Evolutionary conservation across 257 asterid genomes (phyloP), one percentile per base, ranked within the genome.

Genomic region (Solanum boliviense): DNA sequence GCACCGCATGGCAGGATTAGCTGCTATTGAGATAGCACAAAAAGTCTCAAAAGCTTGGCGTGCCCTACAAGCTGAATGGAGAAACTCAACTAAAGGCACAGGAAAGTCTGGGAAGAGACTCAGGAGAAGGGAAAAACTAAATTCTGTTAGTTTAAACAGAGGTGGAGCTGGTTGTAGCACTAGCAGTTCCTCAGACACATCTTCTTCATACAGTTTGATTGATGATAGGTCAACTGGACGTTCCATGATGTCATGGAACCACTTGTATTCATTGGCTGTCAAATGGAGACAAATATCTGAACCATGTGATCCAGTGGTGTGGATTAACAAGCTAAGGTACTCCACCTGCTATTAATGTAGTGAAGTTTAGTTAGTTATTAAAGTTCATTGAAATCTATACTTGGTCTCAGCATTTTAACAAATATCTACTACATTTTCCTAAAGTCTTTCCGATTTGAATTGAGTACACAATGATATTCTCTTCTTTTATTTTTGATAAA

Each of bases 151-250:
- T 93, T 94, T 93, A 89, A 97, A 97, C 92, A 95, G 99, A 92
- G 99, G 99, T 87, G 99, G 99, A 82, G 98, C 99, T 39, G 99
- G 99, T 89, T 97, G 99, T 91, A 97, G 96, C 91, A 95, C 98
- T 73, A 95, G 98, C 93, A 93, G 97, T 88, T 89, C 92, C 58
- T 89, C 92, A 62, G 99, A 97, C 88, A 76, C 93, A 90, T 89
- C 98, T 32, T 75, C 92, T 89, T 78, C 92, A 60, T 60, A 41
- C 83, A 91, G 88, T 90, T 91, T 92, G 44, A 86, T 86, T 71
- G 99, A 97, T 88, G 98, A 97, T 71, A 93, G 94, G 88, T 90
- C 96, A 90, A 89, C 89, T 70, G 90, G 95, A 88, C 98, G 98
- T 79, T 94, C 95, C 87, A 83, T 93, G 31, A 92, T 95, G 95